These are phyloP conservation scores for Crithidia sp. DNA, from an alignment of 208 protist genomes.

Conservation along the genomic window DNA sequence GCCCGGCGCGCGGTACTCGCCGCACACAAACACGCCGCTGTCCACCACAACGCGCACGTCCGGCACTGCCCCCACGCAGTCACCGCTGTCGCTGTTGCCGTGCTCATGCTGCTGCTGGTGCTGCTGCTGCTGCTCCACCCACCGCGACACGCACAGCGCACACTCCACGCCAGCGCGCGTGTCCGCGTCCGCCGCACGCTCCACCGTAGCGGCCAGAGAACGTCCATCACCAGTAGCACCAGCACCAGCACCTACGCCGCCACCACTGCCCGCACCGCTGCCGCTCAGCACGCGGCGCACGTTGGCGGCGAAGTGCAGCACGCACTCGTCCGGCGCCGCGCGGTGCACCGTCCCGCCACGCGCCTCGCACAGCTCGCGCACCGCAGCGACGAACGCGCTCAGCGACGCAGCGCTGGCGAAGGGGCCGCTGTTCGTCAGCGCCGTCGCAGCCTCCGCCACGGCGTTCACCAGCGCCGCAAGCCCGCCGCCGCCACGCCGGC, in stretches of 20 bases:
- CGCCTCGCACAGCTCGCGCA: constrained; percentile 22
- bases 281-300: no score
- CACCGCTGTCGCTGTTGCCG: background rate
- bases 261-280: no score
- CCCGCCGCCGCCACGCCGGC: background rate
- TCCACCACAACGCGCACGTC: constrained; percentile 35
- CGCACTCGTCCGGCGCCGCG: constrained; percentile 23
- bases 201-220: no score
- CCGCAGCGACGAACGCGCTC: constrained; percentile 19
- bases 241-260: no score
- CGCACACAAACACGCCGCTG: constrained; percentile 29
- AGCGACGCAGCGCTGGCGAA: constrained; percentile 18
- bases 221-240: no score
- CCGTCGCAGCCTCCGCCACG: constrained; percentile 1
- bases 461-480: constrained; percentile 6
- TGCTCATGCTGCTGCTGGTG: no score
- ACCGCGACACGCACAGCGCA: no score
- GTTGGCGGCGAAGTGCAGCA: constrained; percentile 30
- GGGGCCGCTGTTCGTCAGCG: constrained; percentile 20
- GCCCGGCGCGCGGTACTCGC: constrained; percentile 18
- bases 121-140: no score
- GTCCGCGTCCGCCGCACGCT: no score
- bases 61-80: background rate
- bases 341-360: constrained; percentile 19
- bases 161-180: no score